Evolutionary conservation across 2,329 filamentous ascomycete genomes (phyloP), one percentile per base, ranked within the genome.

Genomic region (Cercospora nicotianae): DNA sequence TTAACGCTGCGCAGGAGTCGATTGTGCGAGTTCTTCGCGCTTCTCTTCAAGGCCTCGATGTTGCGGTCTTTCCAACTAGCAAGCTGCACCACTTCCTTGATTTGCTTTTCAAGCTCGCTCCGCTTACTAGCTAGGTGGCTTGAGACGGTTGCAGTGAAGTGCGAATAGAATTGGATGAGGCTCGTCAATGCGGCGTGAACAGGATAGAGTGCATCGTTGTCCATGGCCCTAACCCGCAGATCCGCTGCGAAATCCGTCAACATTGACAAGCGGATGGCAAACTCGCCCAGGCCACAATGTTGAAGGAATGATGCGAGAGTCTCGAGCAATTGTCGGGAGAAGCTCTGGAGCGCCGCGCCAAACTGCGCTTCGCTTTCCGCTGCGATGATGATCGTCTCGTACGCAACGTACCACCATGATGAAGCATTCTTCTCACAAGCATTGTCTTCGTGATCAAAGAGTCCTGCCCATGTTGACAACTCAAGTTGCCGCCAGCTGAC

Each of bases 21-120:
- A 75, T 91, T 88, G 77, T 99, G 95, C 20, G 94, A 97, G 68
- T 90, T 90, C 74, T 91, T 90, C 1, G 95, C 93, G 79, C 94
- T 98, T 76, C 97, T 93, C 72, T 90, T 88, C 16, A 99, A 83
- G 0, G 93, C 92, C 59, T 90, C 90, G 69, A 99, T 96, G 75
- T 98, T 99, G 23, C 92, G 97, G 74, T 99, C 95, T 78, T 96
- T 97, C 96, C 96, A 99, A 79, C 93, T 97, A 7, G 94, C 93
- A 74, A 99, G 83, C 63, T 96, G 88, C 16, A 99, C 86, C n/a
- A 97, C 89, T 73, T 98, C 92, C 77, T 91, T 94, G 86, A 98
- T 92, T 66, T 93, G 89, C 80, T 93, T 97, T 78, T 98, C 94
- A n/a, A 98, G 85, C 0, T 86, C 84, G 6, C 84, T 82, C 65